phyloP scores from a whole-genome alignment of 139 green algal genomes.

The Bryopsis sp. region DNA sequence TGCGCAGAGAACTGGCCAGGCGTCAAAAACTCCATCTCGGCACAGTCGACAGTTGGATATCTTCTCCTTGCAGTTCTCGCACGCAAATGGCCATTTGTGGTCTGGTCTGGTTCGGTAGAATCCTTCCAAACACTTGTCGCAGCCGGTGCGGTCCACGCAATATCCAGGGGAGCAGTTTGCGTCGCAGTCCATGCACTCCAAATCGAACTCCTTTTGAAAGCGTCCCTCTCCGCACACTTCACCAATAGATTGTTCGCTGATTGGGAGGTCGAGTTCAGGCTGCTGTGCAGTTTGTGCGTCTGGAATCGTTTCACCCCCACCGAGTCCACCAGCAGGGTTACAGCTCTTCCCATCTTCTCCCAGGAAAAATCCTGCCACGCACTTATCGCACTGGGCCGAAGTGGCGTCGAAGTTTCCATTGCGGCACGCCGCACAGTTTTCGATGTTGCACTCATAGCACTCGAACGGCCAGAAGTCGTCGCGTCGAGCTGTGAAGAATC shows the following conservation, averaged over 20 bases:
- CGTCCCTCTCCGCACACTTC: background rate
- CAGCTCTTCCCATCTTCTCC: too few species aligned
- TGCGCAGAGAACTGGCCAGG: background rate
- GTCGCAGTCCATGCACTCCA: conserved; percentile 1
- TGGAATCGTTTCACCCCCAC: too few species aligned
- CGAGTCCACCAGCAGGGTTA: too few species aligned
- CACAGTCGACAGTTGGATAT: background rate
- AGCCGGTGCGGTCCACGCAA: background rate
- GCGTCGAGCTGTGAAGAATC: background rate
- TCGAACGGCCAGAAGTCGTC: conserved; percentile 16
- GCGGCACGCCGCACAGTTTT: too few species aligned
- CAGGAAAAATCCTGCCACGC: too few species aligned
- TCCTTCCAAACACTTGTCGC: background rate
- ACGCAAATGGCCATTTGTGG: background rate
- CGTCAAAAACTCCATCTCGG: background rate
- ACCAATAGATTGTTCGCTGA: too few species aligned
- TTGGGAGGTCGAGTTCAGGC: too few species aligned
- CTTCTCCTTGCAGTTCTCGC: background rate
- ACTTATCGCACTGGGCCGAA: too few species aligned
- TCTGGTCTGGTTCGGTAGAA: background rate
- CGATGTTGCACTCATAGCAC: conserved; percentile 7
- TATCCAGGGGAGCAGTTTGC: background rate
- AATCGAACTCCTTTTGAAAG: background rate
- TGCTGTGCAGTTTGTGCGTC: too few species aligned
- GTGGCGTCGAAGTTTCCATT: too few species aligned